phyloP scores from a whole-genome alignment of 768 basidiomycete species.

The Tricholoma flavovirens region DNA sequence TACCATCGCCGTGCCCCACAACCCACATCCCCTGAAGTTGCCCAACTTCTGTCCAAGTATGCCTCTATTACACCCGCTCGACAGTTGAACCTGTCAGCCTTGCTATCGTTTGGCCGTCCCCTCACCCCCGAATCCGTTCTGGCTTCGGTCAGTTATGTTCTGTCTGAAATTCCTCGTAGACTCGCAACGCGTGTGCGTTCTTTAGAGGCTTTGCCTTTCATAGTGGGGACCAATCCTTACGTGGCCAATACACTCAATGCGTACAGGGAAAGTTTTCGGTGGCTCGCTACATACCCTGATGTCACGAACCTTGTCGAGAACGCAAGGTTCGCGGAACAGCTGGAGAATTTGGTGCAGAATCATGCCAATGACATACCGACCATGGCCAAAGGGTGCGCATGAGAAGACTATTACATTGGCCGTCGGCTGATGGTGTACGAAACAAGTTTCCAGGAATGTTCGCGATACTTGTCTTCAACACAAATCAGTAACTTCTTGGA shows the following conservation, averaged over 20 bases:
- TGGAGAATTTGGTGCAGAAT: slow-evolving; percentile 66
- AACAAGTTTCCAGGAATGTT: slow-evolving; percentile 77
- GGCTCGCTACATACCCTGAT: slow-evolving; percentile 60
- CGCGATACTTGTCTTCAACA: slow-evolving; percentile 75
- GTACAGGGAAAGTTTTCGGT: slow-evolving; percentile 64
- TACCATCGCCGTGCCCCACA: slow-evolving; percentile 38
- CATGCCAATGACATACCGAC: slow-evolving; percentile 88
- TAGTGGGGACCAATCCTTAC: slow-evolving; percentile 86
- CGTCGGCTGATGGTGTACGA: neutral
- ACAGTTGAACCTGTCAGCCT: slow-evolving; percentile 64
- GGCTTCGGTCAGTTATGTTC: slow-evolving; percentile 66
- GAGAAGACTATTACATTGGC: neutral
- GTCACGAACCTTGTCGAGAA: slow-evolving; percentile 69
- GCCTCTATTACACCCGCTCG: slow-evolving; percentile 52
- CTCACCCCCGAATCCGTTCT: slow-evolving; percentile 65
- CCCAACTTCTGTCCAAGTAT: slow-evolving; percentile 57
- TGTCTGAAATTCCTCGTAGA: slow-evolving; percentile 72
- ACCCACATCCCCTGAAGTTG: slow-evolving; percentile 46
- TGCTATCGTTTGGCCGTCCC: slow-evolving; percentile 74
- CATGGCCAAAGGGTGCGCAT: slow-evolving; percentile 76
- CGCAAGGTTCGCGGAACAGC: slow-evolving; percentile 53
- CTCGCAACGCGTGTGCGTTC: slow-evolving; percentile 70
- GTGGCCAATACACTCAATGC: slow-evolving; percentile 65
- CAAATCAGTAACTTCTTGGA: slow-evolving; percentile 79
- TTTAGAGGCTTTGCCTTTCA: slow-evolving; percentile 75